Evolutionary conservation across 208 protist species (phyloP).

Genomic region (Kentomonas sorsogonicus): DNA sequence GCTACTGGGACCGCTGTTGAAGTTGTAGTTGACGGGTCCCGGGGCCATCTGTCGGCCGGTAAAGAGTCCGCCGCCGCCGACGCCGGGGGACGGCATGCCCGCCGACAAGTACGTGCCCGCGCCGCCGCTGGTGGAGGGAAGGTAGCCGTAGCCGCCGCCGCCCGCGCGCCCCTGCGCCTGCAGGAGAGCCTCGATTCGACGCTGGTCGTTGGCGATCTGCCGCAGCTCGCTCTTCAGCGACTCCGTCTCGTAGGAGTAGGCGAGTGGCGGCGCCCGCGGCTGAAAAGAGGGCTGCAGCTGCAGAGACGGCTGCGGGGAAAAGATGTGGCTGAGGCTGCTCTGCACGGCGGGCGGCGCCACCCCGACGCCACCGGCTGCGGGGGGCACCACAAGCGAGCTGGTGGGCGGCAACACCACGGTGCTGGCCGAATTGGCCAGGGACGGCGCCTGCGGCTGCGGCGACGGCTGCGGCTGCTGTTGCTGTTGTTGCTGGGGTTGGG

Average conservation of each 20-base stretch:
- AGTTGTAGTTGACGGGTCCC: too few species aligned
- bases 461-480: neutral
- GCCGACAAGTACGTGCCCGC: too few species aligned
- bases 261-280: neutral
- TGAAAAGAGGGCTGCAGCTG: neutral
- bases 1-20: too few species aligned
- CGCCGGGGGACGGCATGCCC: too few species aligned
- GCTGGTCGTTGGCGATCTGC: slow-evolving; percentile 15
- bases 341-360: too few species aligned
- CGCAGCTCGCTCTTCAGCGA: slow-evolving; percentile 13
- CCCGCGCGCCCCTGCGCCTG: slow-evolving; percentile 1
- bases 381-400: neutral
- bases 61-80: too few species aligned
- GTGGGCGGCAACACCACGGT: neutral
- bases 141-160: too few species aligned
- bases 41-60: too few species aligned
- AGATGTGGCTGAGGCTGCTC: too few species aligned
- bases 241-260: slow-evolving; percentile 16
- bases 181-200: slow-evolving; percentile 7
- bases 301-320: neutral
- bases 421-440: neutral
- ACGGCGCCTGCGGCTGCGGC: neutral
- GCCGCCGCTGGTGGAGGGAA: too few species aligned
- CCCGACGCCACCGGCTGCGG: too few species aligned
- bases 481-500: neutral